These are phyloP conservation scores for Pichia sp. DNA, from an alignment of 1,139 yeast genomes.

Conservation along the genomic window DNA sequence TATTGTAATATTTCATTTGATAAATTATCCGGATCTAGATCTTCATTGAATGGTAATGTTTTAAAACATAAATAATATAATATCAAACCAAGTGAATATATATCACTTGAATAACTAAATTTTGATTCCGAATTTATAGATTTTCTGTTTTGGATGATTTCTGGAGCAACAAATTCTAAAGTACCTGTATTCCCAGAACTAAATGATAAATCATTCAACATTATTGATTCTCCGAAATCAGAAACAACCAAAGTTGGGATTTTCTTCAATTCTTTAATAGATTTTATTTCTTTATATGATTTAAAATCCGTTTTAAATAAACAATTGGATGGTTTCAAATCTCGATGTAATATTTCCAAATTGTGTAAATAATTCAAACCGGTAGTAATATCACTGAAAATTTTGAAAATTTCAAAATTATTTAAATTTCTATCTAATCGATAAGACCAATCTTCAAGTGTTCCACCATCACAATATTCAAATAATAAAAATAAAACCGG, in stretches of 20 bases:
- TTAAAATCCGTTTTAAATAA: slow-evolving; percentile 38
- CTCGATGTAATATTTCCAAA: slow-evolving; percentile 75
- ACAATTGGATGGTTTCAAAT: slow-evolving; percentile 84
- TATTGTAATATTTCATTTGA: slow-evolving; percentile 5
- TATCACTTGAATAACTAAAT: slow-evolving; percentile 64
- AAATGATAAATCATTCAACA: slow-evolving; percentile 25
- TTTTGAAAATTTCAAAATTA: slow-evolving; percentile 48
- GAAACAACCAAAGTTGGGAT: slow-evolving; percentile 71
- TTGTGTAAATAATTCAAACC: slow-evolving; percentile 70
- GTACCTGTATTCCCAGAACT: slow-evolving; percentile 84
- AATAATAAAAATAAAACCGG: slow-evolving; percentile 82
- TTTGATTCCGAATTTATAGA: background rate
- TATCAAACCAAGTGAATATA: slow-evolving; percentile 78
- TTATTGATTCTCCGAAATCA: slow-evolving; percentile 85
- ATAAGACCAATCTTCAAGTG: slow-evolving; percentile 58
- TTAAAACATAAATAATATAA: slow-evolving; percentile 68
- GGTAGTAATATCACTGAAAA: slow-evolving; percentile 55
- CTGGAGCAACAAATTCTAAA: slow-evolving; percentile 81
- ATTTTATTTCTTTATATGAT: slow-evolving; percentile 18
- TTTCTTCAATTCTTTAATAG: slow-evolving; percentile 24
- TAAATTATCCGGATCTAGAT: slow-evolving; percentile 28
- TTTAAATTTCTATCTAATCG: slow-evolving; percentile 26
- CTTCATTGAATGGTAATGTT: slow-evolving; percentile 45
- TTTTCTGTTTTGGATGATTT: slow-evolving; percentile 33
- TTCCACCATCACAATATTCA: slow-evolving; percentile 86